Conservation (phyloP, 139 green algal species). For the Klebsormidium nitens region DNA sequence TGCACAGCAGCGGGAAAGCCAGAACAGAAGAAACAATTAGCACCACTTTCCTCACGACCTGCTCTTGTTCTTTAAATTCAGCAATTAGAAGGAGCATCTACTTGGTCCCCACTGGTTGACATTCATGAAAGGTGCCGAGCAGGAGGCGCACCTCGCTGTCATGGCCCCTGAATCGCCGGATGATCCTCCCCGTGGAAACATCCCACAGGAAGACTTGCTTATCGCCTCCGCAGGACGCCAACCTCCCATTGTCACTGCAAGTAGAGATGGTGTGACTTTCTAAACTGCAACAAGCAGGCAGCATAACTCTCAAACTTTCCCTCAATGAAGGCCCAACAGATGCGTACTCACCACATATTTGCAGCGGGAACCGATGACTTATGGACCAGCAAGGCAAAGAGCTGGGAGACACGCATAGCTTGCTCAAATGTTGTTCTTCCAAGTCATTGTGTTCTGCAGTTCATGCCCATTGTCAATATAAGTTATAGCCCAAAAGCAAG, state of each 20-base stretch:
- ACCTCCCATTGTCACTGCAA: constrained; percentile 76
- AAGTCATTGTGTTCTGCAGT: too few species aligned
- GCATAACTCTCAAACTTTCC: too few species aligned
- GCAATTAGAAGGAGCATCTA: too few species aligned
- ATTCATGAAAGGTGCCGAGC: too few species aligned
- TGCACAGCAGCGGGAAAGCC: neutral
- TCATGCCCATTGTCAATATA: too few species aligned
- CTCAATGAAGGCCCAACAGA: neutral
- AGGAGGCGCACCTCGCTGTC: constrained; percentile 49
- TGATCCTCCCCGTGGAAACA: constrained; percentile 67
- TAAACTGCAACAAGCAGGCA: neutral
- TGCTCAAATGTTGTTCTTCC: too few species aligned
- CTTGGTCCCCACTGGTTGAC: constrained; percentile 1
- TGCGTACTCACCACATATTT: neutral
- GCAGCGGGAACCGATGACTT: neutral
- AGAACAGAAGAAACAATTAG: constrained; percentile 1
- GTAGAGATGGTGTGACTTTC: neutral
- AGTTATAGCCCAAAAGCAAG: too few species aligned
- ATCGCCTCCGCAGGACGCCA: constrained; percentile 85
- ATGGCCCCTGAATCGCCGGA: constrained; percentile 84
- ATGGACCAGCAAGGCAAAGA: neutral
- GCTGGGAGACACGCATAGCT: neutral
- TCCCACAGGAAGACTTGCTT: constrained; percentile 87
- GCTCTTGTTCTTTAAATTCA: too few species aligned
- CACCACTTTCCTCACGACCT: neutral